phyloP scores from a whole-genome alignment of 2,329 filamentous ascomycete species.

The Anthostomella pinea region DNA sequence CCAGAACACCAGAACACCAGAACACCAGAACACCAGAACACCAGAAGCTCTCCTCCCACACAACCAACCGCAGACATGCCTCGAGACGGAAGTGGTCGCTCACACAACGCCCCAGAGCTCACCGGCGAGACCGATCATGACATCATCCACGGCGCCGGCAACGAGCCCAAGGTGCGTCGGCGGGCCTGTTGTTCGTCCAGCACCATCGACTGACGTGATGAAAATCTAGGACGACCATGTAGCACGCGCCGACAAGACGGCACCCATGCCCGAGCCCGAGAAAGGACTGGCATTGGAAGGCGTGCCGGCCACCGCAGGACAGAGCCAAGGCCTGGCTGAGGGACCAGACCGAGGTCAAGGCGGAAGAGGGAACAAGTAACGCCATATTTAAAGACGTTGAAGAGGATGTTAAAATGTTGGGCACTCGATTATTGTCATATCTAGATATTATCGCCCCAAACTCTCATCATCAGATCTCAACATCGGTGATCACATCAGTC shows the following conservation, averaged over 20 bases:
- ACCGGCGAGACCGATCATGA: conserved; percentile 36
- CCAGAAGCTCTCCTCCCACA: neutral
- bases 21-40: neutral
- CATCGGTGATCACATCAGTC: no score
- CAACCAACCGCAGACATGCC: conserved; percentile 40
- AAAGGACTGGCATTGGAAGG: conserved; percentile 41
- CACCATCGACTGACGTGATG: no score
- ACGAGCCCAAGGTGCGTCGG: conserved; percentile 36
- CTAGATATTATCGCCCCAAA: no score
- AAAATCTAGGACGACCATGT: conserved; percentile 38
- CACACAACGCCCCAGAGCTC: conserved; percentile 40
- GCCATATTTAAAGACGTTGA: no score
- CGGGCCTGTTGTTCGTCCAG: no score
- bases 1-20: neutral
- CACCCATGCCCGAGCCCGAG: conserved; percentile 45
- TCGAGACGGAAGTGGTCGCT: conserved; percentile 47
- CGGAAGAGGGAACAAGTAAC: conserved; percentile 14
- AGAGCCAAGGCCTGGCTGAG: conserved; percentile 41
- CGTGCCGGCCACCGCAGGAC: conserved; percentile 41
- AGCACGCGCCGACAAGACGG: conserved; percentile 48
- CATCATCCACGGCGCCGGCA: conserved; percentile 44
- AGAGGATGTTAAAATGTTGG: no score
- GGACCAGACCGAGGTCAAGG: conserved; percentile 43
- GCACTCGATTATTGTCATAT: no score
- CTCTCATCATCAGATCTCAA: neutral